Evolutionary conservation across 768 basidiomycete species (phyloP).

Genomic region (Termitomyces heimii): DNA sequence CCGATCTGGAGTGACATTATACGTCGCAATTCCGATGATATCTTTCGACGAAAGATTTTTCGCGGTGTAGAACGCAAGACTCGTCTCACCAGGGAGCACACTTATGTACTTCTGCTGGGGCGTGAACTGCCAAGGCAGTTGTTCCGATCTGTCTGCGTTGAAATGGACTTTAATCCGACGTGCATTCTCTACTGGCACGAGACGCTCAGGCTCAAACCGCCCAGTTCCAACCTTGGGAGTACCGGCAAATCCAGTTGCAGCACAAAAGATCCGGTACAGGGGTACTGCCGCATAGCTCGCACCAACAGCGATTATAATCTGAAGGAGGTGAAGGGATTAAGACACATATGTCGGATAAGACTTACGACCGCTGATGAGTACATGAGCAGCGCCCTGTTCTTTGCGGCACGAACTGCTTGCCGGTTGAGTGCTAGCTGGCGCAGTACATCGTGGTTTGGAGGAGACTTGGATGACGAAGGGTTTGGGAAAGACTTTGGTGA

Average conservation of each 20-base stretch:
- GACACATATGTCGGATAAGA: constrained; percentile 5
- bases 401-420: constrained; percentile 40
- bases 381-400: constrained; percentile 74
- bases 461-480: neutral
- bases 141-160: constrained; percentile 87
- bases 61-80: constrained; percentile 93
- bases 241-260: constrained; percentile 94
- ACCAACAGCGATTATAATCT: constrained; percentile 80
- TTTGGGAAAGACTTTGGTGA: constrained; percentile 1
- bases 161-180: constrained; percentile 90
- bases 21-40: constrained; percentile 97
- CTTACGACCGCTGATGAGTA: constrained; percentile 80
- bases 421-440: constrained; percentile 14
- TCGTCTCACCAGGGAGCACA: constrained; percentile 93
- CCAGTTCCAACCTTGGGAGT: constrained; percentile 88
- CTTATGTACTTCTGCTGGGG: constrained; percentile 88
- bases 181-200: constrained; percentile 66
- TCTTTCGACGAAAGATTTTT: constrained; percentile 81
- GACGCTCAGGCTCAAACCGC: constrained; percentile 77
- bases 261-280: constrained; percentile 96
- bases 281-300: constrained; percentile 97
- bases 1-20: constrained; percentile 97
- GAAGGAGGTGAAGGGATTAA: neutral
- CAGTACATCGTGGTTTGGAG: neutral
- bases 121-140: constrained; percentile 88